Evolutionary conservation across 2,329 filamentous ascomycete genomes (phyloP), one percentile per base, ranked within the genome.

Genomic region (Cladosporium sp.): DNA sequence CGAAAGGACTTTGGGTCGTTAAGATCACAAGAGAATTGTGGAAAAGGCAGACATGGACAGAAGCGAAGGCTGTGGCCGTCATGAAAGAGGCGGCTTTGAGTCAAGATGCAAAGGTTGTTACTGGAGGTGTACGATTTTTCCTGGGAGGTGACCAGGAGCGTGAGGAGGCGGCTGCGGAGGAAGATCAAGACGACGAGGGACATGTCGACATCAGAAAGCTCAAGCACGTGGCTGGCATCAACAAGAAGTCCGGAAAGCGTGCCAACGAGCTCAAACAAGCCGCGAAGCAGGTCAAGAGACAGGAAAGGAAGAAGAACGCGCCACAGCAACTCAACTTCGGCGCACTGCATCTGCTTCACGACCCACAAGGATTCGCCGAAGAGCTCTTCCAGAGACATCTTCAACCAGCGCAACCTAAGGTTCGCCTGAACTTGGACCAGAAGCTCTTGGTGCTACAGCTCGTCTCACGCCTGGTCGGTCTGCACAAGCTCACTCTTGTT

Each of bases 41-140:
- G 93, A 95, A 91, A 71, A 81, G 92, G 40, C 91, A 96, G 61
- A 84, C 97, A 56, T 98, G 93, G 93, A 89, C 87, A 8, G 93
- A 98, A 62, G 82, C 90, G 2, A 93, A 91, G 67, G 84, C 92
- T 0, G 93, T 97, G n/a, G 90, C 95, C 62, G 88, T 97, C 57
- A 97, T 98, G 91, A 95, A 95, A 71, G 87, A 95, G 70, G 90
- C 92, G 0, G 84, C 85, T 49, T 72, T 98, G 50, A 83, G 88
- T 3, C 86, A 95, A 45, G 95, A 96, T 59, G 88, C 94, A 61
- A 98, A 98, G 72, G 90, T 97, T 3, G 82, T 93, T 20, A 76
- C 86, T 5, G 88, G 90, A 13, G 91, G 88, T 38, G 88, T 94
- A 12, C 82, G 89, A 19, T 98, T 97, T 75, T 98, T 98, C 74